phyloP scores from a whole-genome alignment of 371 early-diverging fungal genomes.

The Amoeboradix gromovi region DNA sequence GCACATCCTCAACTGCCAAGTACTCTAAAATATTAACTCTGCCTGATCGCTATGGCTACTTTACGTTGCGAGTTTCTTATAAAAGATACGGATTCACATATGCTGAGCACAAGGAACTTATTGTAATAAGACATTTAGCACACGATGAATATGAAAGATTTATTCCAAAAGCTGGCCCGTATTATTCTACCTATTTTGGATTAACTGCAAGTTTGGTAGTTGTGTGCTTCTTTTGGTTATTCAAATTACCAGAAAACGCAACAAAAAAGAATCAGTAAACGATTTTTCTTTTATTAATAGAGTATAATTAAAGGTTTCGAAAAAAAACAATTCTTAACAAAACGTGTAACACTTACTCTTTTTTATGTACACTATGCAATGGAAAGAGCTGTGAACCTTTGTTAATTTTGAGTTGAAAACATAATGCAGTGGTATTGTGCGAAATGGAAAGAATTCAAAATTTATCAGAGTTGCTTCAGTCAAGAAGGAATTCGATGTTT shows the following conservation, averaged over 20 bases:
- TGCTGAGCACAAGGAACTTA: constrained; percentile 34
- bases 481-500: no score
- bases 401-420: no score
- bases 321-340: no score
- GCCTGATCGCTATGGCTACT: constrained; percentile 84
- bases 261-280: background rate
- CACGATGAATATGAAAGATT: constrained; percentile 83
- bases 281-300: no score
- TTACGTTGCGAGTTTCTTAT: constrained; percentile 69
- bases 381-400: no score
- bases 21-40: constrained; percentile 21
- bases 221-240: background rate
- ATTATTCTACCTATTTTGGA: constrained; percentile 20
- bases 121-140: constrained; percentile 57
- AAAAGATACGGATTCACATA: constrained; percentile 45
- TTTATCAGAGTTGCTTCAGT: no score
- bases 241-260: background rate
- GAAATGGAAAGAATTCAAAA: no score
- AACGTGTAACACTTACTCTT: no score
- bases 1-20: background rate
- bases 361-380: no score
- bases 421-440: no score
- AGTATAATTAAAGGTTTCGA: no score
- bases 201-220: background rate
- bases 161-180: constrained; percentile 62